A percentile compares a stretch with the other conserved stretches of the same genome.
phyloP scores from a whole-genome alignment of 805 yeast species.

The Yarrowia keelungensis region DNA sequence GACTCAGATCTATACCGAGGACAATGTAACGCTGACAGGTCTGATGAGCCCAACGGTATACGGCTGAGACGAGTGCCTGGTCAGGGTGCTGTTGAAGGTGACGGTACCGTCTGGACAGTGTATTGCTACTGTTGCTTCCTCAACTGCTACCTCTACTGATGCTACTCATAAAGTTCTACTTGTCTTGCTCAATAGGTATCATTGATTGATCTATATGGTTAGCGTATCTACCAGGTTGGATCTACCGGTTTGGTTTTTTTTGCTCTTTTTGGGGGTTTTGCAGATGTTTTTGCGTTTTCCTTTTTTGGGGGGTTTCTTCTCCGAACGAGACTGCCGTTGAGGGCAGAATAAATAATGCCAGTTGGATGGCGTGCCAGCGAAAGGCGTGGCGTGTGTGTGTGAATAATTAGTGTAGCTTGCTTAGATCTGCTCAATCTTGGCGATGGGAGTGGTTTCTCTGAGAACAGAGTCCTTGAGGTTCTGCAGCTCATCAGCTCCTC shows the following conservation, averaged over 20 bases:
- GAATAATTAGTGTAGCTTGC: neutral
- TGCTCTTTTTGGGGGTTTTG: conserved; percentile 8
- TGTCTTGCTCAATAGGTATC: conserved; percentile 9
- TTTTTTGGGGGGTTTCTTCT: conserved; percentile 9
- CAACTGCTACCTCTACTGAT: too few relatives aligned
- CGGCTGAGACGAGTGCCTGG: too few relatives aligned
- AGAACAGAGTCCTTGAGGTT: conserved; percentile 45
- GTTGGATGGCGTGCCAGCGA: conserved; percentile 27
- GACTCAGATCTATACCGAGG: too few relatives aligned
- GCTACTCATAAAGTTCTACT: too few relatives aligned
- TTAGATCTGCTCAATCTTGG: conserved; percentile 37
- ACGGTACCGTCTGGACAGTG: too few relatives aligned
- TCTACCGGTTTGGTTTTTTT: conserved; percentile 18
- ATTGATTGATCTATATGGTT: conserved; percentile 23
- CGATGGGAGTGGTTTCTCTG: conserved; percentile 35
- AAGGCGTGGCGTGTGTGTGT: too few relatives aligned
- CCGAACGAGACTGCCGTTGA: conserved; percentile 40
- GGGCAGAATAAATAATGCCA: conserved; percentile 39
- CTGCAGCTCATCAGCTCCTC: conserved; percentile 46
- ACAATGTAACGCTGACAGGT: too few relatives aligned
- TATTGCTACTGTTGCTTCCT: neutral
- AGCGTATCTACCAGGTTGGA: neutral
- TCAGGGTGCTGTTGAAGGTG: too few relatives aligned
- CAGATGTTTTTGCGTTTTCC: conserved; percentile 16
- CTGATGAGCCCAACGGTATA: too few relatives aligned